Evolutionary conservation across 768 basidiomycete genomes (phyloP).

Genomic region (Leccinum pellstonianum): DNA sequence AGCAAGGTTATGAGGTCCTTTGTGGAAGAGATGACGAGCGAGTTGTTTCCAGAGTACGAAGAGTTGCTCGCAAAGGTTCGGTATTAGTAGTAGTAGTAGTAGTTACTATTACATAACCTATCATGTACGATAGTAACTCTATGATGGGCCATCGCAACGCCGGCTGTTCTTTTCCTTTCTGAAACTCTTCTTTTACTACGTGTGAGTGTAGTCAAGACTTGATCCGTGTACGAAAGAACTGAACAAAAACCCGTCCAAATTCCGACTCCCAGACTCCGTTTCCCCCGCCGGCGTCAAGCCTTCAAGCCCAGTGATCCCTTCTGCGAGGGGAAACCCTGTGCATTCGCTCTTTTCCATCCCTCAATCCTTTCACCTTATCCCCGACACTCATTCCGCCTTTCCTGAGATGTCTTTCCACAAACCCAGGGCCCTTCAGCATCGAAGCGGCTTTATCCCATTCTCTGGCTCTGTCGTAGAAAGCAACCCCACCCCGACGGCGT

Average conservation of each 20-base stretch:
- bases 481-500: conserved; percentile 27
- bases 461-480: conserved; percentile 28
- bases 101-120: neutral
- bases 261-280: conserved; percentile 9
- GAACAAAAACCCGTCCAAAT: conserved; percentile 7
- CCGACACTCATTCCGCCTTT: conserved; percentile 4
- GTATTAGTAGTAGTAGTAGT: neutral
- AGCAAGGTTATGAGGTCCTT: conserved; percentile 22
- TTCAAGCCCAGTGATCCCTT: conserved; percentile 14
- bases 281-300: too few species aligned
- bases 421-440: conserved; percentile 13
- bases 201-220: conserved; percentile 9
- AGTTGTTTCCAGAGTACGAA: conserved; percentile 30
- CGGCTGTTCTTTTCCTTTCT: neutral
- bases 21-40: conserved; percentile 24
- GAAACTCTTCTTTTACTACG: neutral
- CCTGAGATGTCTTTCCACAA: conserved; percentile 18
- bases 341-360: conserved; percentile 19
- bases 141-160: conserved; percentile 17
- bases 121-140: neutral
- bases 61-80: conserved; percentile 13
- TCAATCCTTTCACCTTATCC: neutral
- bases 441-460: conserved; percentile 12
- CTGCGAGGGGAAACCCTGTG: conserved; percentile 20
- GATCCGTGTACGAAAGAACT: too few species aligned